phyloP scores from a whole-genome alignment of 2,329 filamentous ascomycete genomes.

The Amphichorda felina region DNA sequence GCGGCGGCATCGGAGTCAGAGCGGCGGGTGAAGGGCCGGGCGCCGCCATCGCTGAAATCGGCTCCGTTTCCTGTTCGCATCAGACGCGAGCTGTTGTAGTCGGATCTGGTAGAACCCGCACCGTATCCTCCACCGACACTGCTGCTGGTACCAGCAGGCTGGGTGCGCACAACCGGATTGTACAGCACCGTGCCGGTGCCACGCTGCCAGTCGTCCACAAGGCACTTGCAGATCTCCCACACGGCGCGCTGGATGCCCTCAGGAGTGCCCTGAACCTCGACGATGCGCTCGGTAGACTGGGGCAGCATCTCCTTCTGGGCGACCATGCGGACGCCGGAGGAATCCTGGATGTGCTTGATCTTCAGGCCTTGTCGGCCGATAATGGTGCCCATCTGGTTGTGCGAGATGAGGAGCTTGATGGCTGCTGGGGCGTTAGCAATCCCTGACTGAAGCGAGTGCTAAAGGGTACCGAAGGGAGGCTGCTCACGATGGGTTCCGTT shows the following conservation, averaged over 20 bases:
- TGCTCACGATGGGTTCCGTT: constrained; percentile 83
- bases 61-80: constrained; percentile 95
- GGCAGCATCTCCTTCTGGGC: constrained; percentile 99
- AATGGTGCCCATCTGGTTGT: constrained; percentile 99
- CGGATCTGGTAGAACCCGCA: constrained; percentile 15
- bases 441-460: neutral
- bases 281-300: constrained; percentile 94
- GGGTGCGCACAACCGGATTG: constrained; percentile 87
- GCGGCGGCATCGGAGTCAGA: constrained; percentile 72
- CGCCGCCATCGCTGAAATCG: constrained; percentile 77
- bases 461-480: neutral
- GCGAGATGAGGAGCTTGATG: constrained; percentile 94
- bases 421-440: constrained; percentile 37
- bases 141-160: constrained; percentile 41
- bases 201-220: constrained; percentile 95
- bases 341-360: constrained; percentile 99
- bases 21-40: constrained; percentile 61
- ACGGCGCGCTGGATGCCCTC: constrained; percentile 92
- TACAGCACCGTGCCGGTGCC: constrained; percentile 95
- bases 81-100: constrained; percentile 56
- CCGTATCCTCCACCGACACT: constrained; percentile 18
- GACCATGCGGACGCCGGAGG: constrained; percentile 95
- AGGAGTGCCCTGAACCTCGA: constrained; percentile 90
- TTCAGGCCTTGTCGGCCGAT: constrained; percentile 93
- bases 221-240: constrained; percentile 98